Percentiles rank a stretch among this genome's conserved stretches.
These are phyloP conservation scores for Dianthus caryophyllus DNA, from an alignment of 148 eudicot genomes.

Conservation along the genomic window DNA sequence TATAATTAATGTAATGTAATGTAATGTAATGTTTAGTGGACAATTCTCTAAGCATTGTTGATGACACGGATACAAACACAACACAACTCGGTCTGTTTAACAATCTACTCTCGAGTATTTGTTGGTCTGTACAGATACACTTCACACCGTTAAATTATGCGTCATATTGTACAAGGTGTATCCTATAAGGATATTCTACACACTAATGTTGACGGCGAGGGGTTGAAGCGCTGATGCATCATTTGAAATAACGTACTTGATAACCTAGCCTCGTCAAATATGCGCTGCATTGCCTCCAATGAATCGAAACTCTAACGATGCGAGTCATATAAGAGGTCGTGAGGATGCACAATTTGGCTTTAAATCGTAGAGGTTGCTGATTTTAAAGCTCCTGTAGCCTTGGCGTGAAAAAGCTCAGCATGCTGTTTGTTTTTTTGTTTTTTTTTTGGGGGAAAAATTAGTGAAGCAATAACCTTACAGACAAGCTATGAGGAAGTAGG, in stretches of 20 bases:
- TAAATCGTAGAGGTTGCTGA: not conserved
- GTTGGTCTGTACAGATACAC: no score
- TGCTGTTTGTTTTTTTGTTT: no score
- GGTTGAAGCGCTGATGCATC: no score
- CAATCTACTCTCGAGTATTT: not conserved
- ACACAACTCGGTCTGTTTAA: no score
- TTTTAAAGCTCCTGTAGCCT: not conserved
- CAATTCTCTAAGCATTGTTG: no score
- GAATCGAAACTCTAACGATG: not conserved
- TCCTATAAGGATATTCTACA: no score
- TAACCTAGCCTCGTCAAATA: not conserved
- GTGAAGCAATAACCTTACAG: not conserved
- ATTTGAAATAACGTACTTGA: not conserved
- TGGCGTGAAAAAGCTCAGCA: not conserved
- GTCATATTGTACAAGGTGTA: no score
- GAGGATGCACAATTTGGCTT: not conserved
- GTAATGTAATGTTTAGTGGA: no score
- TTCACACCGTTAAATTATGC: no score
- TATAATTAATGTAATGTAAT: no score
- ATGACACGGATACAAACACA: no score
- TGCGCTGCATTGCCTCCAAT: not conserved
- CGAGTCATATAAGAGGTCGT: not conserved
- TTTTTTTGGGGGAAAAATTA: not conserved
- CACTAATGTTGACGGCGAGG: no score
- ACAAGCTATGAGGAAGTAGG: constrained; percentile 1